These are phyloP conservation scores for Eimeria tenella DNA, from an alignment of 169 alveolate species.

Conservation along the genomic window DNA sequence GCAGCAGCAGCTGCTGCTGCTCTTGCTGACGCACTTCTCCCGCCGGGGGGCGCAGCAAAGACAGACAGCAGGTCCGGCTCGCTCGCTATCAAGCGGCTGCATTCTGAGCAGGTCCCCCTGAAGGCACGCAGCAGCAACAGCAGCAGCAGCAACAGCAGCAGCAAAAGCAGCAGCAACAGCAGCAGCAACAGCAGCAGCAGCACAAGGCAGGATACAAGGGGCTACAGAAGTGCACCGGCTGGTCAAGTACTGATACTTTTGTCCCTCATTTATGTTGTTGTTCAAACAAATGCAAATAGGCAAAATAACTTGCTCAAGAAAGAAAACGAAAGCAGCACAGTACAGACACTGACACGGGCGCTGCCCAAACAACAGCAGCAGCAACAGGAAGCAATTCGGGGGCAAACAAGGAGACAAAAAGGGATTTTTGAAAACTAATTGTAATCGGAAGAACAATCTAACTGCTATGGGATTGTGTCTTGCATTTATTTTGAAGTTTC, in stretches of 20 bases:
- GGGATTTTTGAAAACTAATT: not conserved
- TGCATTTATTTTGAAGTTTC: not conserved
- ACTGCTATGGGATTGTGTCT: not conserved
- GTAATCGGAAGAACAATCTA: not conserved
- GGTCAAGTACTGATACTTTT: no score
- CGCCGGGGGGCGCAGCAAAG: conserved; percentile 1
- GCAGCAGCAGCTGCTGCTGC: conserved; percentile 59
- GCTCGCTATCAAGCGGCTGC: conserved; percentile 24
- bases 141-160: conserved; percentile 17
- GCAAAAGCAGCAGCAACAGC: conserved; percentile 1
- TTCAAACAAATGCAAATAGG: no score
- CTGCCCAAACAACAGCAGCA: not conserved
- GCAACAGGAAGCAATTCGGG: not conserved
- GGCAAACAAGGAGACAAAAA: not conserved
- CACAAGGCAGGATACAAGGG: not conserved
- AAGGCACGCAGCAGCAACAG: not conserved
- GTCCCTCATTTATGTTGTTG: no score
- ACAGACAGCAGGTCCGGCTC: conserved; percentile 47
- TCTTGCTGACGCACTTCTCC: not conserved
- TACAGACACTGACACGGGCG: no score
- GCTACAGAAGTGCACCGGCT: no score
- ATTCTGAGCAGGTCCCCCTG: conserved; percentile 51
- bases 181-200: not conserved
- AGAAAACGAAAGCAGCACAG: no score
- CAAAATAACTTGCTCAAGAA: no score